These are phyloP conservation scores for Meripilus lineatus DNA, from an alignment of 1,284 basidiomycete species.

Conservation along the genomic window DNA sequence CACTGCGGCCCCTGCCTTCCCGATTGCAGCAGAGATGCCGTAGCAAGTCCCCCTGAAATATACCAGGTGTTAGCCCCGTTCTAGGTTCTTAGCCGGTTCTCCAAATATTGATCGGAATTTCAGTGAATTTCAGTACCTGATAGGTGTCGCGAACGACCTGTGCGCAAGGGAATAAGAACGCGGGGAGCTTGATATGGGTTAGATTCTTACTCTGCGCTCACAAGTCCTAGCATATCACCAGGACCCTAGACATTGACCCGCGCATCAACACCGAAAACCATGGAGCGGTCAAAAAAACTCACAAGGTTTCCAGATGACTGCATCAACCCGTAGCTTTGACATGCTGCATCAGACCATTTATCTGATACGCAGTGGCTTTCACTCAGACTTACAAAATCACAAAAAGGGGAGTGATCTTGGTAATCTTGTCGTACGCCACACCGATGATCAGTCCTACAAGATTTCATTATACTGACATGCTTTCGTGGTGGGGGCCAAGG, in stretches of 20 bases:
- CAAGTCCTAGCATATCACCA: slow-evolving; percentile 68
- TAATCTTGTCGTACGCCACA: slow-evolving; percentile 61
- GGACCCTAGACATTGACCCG: slow-evolving; percentile 48
- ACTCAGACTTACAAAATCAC: slow-evolving; percentile 64
- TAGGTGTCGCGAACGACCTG: slow-evolving; percentile 63
- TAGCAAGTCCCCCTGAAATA: slow-evolving; percentile 57
- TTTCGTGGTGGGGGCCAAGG: slow-evolving; percentile 2
- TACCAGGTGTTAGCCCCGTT: not conserved
- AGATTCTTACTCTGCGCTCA: slow-evolving; percentile 54
- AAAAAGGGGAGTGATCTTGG: slow-evolving; percentile 60
- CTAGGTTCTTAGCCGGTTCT: not conserved
- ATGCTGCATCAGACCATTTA: slow-evolving; percentile 12
- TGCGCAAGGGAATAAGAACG: slow-evolving; percentile 5
- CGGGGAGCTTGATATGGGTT: slow-evolving; percentile 9
- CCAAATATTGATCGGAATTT: no score
- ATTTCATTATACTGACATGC: no score
- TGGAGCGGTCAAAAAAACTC: slow-evolving; percentile 11
- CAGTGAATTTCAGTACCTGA: no score
- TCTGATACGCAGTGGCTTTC: no score
- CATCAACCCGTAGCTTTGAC: slow-evolving; percentile 60
- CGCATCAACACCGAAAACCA: slow-evolving; percentile 1
- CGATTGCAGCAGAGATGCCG: slow-evolving; percentile 67
- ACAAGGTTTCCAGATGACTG: slow-evolving; percentile 66
- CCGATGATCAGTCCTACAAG: slow-evolving; percentile 61
- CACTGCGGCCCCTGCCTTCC: slow-evolving; percentile 73